phyloP scores from a whole-genome alignment of 2,329 filamentous ascomycete species.

The Paracoccidioides lutzii region DNA sequence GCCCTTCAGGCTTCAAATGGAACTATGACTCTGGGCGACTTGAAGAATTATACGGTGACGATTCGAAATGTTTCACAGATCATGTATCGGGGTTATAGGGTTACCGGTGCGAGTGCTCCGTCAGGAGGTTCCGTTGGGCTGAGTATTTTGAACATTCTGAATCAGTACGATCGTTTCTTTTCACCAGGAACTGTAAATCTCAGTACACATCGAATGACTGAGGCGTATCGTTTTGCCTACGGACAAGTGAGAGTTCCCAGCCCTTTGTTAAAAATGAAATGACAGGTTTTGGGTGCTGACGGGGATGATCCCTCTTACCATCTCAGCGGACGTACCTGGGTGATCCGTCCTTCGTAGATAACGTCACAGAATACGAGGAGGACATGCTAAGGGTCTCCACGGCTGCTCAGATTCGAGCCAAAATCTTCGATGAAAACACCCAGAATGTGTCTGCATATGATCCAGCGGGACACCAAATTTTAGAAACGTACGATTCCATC shows the following conservation, averaged over 20 bases:
- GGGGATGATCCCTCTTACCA: no score
- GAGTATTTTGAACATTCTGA: constrained; percentile 67
- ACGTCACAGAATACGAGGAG: constrained; percentile 50
- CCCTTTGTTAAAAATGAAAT: neutral
- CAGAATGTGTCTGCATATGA: constrained; percentile 64
- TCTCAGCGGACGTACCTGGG: constrained; percentile 57
- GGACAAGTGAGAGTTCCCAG: constrained; percentile 35
- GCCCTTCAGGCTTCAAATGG: constrained; percentile 58
- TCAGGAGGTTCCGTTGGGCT: constrained; percentile 66
- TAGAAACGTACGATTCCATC: constrained; percentile 40
- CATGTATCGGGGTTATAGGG: constrained; percentile 55
- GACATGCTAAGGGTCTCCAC: constrained; percentile 52
- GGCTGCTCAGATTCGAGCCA: constrained; percentile 46
- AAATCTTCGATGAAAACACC: constrained; percentile 60
- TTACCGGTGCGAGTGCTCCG: constrained; percentile 56
- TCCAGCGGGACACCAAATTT: constrained; percentile 50
- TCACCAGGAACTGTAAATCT: constrained; percentile 47
- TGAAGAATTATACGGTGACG: constrained; percentile 58
- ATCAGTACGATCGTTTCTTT: constrained; percentile 57
- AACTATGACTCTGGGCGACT: constrained; percentile 72
- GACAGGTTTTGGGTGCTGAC: no score
- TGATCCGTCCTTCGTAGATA: constrained; percentile 62
- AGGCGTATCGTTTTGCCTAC: constrained; percentile 84
- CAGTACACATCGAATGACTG: constrained; percentile 69
- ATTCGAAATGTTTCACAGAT: constrained; percentile 51